Evolutionary conservation across 495 filamentous ascomycete genomes (phyloP), one percentile per base, ranked within the genome.

Genomic region (Hyaloscypha finlandica): DNA sequence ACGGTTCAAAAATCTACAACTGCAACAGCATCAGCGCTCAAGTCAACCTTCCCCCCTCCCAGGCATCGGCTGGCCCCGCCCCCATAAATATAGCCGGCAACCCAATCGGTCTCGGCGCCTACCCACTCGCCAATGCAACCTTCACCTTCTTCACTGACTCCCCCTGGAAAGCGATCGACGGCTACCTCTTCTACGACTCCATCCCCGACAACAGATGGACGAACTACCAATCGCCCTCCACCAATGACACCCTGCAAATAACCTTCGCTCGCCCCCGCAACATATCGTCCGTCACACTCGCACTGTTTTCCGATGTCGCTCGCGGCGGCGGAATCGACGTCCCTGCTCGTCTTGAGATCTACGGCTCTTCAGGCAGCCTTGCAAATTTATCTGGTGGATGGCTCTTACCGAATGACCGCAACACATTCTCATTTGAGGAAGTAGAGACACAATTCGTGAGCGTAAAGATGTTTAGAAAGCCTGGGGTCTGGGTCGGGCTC

Each of bases 151-250:
- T 63, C 12, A 64, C 68, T 6, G 75, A 81, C 68, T 74, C 68
- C 22, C 68, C 75, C 4, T 82, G 72, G 65, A 79, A 81, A 65
- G 74, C 77, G 25, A 81, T 78, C 66, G 80, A 82, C 53, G 80
- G 80, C 20, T 74, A 79, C 39, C 61, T 82, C 14, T 82, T 74
- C 62, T 81, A 81, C 61, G 78, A 81, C 48, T 53, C 70, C 14
- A 72, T 76, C 5, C 80, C 80, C 0, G 79, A 81, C 51, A 81
- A 82, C 64, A 73, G 76, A 59, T 82, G 79, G 79, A 82, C 80
- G 20, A 77, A 81, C 68, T 80, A 81, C 61, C 64, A 72, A 51
- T 78, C 74, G 25, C 63, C 72, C 25, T 69, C 73, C 20, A 48
- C 59, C 6, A 78, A 80, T 64, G 74, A 77, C 66, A 81, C 75